These are phyloP conservation scores for Kalmusia sp. DNA, from an alignment of 2,329 filamentous ascomycete genomes.

Conservation along the genomic window DNA sequence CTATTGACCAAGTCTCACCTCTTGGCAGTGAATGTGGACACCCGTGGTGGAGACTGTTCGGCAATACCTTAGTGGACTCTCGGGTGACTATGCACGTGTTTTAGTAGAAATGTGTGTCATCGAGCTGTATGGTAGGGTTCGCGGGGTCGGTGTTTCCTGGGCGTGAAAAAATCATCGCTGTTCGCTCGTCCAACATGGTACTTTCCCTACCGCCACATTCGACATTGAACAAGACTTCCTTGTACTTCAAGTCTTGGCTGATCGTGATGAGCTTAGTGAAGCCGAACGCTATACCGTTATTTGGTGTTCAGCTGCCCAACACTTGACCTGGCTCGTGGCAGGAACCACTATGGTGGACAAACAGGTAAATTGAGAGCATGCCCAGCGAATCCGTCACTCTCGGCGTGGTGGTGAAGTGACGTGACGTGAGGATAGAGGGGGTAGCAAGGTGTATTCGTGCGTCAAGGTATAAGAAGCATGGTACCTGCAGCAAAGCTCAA, in stretches of 20 bases:
- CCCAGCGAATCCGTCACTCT: neutral
- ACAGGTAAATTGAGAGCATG: neutral
- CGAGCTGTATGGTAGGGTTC: neutral
- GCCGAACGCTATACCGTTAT: neutral
- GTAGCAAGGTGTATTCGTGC: neutral
- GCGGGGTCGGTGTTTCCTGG: constrained; percentile 4
- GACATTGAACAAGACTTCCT: neutral
- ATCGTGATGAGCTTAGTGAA: constrained; percentile 1
- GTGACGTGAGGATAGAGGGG: neutral
- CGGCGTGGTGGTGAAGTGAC: constrained; percentile 10
- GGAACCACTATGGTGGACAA: neutral
- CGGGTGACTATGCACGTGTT: neutral
- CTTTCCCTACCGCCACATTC: constrained; percentile 19
- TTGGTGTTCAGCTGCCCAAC: neutral
- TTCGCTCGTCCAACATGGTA: constrained; percentile 39
- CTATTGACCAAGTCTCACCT: constrained; percentile 1
- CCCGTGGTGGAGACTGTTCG: neutral
- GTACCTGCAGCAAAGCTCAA: neutral
- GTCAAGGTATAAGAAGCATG: neutral
- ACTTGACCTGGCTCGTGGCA: neutral
- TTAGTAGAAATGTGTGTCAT: neutral
- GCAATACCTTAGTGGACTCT: neutral
- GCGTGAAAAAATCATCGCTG: constrained; percentile 25
- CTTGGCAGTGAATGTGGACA: constrained; percentile 23
- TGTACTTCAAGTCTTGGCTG: constrained; percentile 1